A percentile compares a stretch with the other conserved stretches of the same genome.
phyloP scores from a whole-genome alignment of 257 asterid genomes.

The Anisodus tanguticus region DNA sequence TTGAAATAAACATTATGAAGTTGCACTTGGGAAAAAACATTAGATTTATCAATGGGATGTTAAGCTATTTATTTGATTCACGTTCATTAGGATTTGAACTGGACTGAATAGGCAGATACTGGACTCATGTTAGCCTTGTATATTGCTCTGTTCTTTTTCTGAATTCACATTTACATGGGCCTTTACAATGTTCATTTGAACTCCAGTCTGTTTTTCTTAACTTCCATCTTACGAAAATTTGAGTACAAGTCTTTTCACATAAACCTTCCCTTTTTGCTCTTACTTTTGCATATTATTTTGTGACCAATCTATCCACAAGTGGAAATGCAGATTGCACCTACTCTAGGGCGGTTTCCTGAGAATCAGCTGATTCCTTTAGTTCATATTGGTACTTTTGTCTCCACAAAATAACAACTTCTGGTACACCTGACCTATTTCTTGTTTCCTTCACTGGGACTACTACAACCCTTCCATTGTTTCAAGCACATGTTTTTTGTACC shows the following conservation, averaged over 20 bases:
- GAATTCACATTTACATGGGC: neutral
- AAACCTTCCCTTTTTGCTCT: neutral
- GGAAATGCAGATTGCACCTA: slow-evolving; percentile 15
- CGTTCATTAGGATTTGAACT: neutral
- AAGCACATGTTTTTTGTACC: slow-evolving; percentile 9
- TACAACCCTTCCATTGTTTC: slow-evolving; percentile 22
- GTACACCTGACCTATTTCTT: slow-evolving; percentile 20
- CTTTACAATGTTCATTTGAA: neutral
- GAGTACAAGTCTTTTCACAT: slow-evolving; percentile 7
- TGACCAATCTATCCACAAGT: neutral
- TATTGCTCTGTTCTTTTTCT: neutral
- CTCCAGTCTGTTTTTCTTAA: neutral
- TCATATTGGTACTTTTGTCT: neutral
- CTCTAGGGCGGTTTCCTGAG: neutral
- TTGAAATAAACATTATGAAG: neutral
- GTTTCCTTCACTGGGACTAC: neutral
- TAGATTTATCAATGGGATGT: slow-evolving; percentile 11
- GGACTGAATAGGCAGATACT: slow-evolving; percentile 3
- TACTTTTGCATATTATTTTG: neutral
- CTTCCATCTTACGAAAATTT: neutral
- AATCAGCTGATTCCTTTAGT: neutral
- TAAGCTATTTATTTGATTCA: neutral
- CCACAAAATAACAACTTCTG: neutral
- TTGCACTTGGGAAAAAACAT: neutral
- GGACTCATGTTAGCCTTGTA: neutral